These are phyloP conservation scores for Eremothecium cymbalariae DNA, from an alignment of 1,139 yeast species.

Conservation along the genomic window DNA sequence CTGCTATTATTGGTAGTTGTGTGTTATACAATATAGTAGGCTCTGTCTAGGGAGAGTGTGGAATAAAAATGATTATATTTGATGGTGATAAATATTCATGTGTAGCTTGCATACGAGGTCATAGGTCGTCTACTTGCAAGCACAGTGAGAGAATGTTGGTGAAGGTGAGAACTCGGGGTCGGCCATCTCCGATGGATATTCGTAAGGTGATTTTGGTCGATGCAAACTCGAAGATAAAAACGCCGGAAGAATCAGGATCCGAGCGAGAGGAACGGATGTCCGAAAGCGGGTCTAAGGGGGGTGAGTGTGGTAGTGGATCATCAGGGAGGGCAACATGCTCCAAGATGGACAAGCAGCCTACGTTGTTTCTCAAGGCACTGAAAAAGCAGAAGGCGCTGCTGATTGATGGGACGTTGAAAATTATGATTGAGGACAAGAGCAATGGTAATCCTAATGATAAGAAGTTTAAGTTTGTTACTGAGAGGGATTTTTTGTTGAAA, in stretches of 20 bases:
- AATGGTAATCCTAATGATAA: constrained; percentile 10
- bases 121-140: constrained; percentile 77
- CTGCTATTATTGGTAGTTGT: too few relatives aligned
- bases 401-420: constrained; percentile 27
- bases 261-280: not conserved
- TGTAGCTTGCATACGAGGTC: constrained; percentile 85
- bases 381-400: constrained; percentile 26
- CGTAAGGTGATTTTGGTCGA: constrained; percentile 31
- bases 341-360: constrained; percentile 28
- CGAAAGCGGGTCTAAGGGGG: not conserved
- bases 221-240: constrained; percentile 21
- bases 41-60: too few relatives aligned
- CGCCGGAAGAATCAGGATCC: constrained; percentile 6
- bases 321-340: constrained; percentile 13
- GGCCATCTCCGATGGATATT: constrained; percentile 44
- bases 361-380: constrained; percentile 26
- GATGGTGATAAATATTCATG: constrained; percentile 87
- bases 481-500: constrained; percentile 22
- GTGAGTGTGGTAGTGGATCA: not conserved
- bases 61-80: constrained; percentile 64
- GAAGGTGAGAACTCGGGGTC: constrained; percentile 80
- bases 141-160: constrained; percentile 74
- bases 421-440: constrained; percentile 19
- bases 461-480: constrained; percentile 19
- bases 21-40: too few relatives aligned